phyloP scores from a whole-genome alignment of 2,329 filamentous ascomycete genomes.

The Penicillium sp. region DNA sequence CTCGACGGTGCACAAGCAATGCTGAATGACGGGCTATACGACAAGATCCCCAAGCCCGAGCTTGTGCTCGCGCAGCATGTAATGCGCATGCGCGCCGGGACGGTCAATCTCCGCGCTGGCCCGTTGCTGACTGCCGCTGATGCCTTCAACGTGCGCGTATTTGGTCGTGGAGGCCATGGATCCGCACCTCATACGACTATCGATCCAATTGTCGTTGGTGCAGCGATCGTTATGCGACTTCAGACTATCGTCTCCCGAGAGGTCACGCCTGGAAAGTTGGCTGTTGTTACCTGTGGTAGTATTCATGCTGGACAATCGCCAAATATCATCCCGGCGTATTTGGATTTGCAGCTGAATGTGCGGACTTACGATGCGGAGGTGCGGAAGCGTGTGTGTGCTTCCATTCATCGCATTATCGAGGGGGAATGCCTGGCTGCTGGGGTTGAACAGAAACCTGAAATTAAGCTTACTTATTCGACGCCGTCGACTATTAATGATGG shows the following conservation, averaged over 20 bases:
- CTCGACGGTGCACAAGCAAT: slow-evolving; percentile 60
- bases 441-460: slow-evolving; percentile 44
- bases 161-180: slow-evolving; percentile 49
- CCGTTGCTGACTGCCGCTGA: slow-evolving; percentile 40
- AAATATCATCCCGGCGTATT: slow-evolving; percentile 49
- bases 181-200: slow-evolving; percentile 45
- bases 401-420: slow-evolving; percentile 49
- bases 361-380: slow-evolving; percentile 36
- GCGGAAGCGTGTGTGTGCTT: slow-evolving; percentile 36
- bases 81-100: slow-evolving; percentile 41
- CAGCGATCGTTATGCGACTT: slow-evolving; percentile 42
- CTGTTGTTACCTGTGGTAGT: slow-evolving; percentile 48
- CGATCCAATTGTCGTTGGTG: slow-evolving; percentile 51
- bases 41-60: slow-evolving; percentile 56
- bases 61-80: slow-evolving; percentile 59
- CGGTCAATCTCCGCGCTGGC: slow-evolving; percentile 35
- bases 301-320: slow-evolving; percentile 45
- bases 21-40: slow-evolving; percentile 58
- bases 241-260: slow-evolving; percentile 45
- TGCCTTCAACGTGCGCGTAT: slow-evolving; percentile 39
- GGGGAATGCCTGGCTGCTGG: slow-evolving; percentile 56
- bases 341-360: slow-evolving; percentile 45
- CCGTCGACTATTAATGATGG: slow-evolving; percentile 57
- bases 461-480: slow-evolving; percentile 45
- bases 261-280: slow-evolving; percentile 41